Evolutionary conservation across 1,139 yeast species (phyloP).

Genomic region (Saccharomyces uvarum): DNA sequence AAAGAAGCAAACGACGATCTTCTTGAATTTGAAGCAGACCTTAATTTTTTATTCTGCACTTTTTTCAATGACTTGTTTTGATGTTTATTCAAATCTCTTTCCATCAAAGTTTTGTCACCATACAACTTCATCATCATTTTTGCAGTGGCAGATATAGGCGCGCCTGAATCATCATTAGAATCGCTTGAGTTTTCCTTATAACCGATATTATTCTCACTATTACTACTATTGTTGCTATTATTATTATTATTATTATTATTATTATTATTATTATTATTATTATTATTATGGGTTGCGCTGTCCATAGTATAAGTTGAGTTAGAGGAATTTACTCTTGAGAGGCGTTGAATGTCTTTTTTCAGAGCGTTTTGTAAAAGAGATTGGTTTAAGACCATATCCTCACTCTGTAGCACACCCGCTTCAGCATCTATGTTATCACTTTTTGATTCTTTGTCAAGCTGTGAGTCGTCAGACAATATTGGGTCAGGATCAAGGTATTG

Average conservation of each 20-base stretch:
- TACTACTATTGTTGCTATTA: constrained; percentile 4
- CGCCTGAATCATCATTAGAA: neutral
- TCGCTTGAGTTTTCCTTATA: neutral
- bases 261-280: constrained; percentile 1
- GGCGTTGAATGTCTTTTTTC: constrained; percentile 18
- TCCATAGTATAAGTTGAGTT: constrained; percentile 3
- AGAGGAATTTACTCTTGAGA: constrained; percentile 10
- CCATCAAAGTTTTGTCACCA: constrained; percentile 10
- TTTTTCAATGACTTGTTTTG: constrained; percentile 6
- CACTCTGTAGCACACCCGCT: constrained; percentile 19
- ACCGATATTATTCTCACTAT: constrained; percentile 3
- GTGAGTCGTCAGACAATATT: neutral
- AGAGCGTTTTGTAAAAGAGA: constrained; percentile 17
- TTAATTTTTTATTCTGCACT: constrained; percentile 1
- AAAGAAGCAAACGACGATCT: neutral
- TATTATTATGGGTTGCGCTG: constrained; percentile 13
- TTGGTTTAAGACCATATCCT: constrained; percentile 24
- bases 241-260: constrained; percentile 5
- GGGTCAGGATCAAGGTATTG: constrained; percentile 8
- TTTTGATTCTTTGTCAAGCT: neutral
- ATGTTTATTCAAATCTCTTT: constrained; percentile 2
- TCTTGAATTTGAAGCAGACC: neutral
- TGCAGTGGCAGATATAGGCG: constrained; percentile 15
- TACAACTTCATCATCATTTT: constrained; percentile 15
- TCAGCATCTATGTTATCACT: constrained; percentile 14